Conservation (phyloP, 2,329 filamentous ascomycete genomes). For the Epichloe bromicola region DNA sequence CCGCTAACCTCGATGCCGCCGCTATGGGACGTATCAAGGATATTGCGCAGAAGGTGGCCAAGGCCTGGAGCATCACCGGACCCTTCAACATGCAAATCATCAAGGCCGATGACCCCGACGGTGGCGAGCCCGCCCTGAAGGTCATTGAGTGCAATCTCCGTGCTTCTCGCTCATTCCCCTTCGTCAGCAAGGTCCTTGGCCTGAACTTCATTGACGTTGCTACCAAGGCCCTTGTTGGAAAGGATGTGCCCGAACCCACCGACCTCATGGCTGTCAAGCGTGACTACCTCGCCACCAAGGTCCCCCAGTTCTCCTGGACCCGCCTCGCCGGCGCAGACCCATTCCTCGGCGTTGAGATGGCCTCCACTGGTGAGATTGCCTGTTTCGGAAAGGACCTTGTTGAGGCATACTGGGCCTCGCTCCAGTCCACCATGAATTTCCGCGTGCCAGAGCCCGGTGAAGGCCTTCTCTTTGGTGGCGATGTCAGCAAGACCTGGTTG, state of each 20-base stretch:
- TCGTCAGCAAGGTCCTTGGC: conserved; percentile 92
- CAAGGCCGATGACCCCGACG: conserved; percentile 68
- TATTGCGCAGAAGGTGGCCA: conserved; percentile 90
- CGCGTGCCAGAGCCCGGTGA: conserved; percentile 87
- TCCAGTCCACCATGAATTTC: conserved; percentile 99
- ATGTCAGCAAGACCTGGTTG: conserved; percentile 58
- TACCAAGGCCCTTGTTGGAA: conserved; percentile 79
- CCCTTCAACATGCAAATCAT: conserved; percentile 99
- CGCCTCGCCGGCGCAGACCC: conserved; percentile 93
- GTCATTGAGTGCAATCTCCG: conserved; percentile 98
- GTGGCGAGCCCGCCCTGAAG: conserved; percentile 67
- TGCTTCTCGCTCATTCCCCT: conserved; percentile 94
- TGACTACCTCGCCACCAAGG: conserved; percentile 91
- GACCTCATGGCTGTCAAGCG: conserved; percentile 85
- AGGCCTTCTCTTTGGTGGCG: conserved; percentile 88
- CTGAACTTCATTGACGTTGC: conserved; percentile 95
- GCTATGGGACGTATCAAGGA: conserved; percentile 84
- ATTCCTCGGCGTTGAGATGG: conserved; percentile 96
- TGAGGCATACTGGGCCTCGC: conserved; percentile 93
- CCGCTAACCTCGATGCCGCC: conserved; percentile 60
- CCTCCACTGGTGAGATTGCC: conserved; percentile 92
- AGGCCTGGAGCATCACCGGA: conserved; percentile 93
- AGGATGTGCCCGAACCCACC: conserved; percentile 68
- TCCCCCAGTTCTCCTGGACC: conserved; percentile 99
- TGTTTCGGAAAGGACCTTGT: conserved; percentile 95